Conservation (phyloP, 164 flowering plant genomes). For the Kingdonia uniflora region DNA sequence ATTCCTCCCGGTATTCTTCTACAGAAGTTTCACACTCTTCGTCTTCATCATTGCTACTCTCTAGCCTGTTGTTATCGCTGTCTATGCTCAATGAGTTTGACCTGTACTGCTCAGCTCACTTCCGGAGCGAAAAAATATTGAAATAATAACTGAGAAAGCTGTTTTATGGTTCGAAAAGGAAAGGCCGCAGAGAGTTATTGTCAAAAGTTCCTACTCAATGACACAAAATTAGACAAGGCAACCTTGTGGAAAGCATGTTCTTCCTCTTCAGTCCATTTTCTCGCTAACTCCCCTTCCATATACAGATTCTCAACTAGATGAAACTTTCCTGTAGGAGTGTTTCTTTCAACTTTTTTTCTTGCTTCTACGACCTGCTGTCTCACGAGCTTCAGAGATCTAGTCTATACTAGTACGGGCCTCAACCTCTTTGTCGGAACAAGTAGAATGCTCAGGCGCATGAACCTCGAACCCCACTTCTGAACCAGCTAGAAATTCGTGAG, state of each 20-base stretch:
- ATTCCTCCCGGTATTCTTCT: conserved; percentile 18
- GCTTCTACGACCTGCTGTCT: conserved; percentile 52
- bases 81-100: conserved; percentile 30
- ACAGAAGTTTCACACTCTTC: conserved; percentile 22
- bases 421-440: no score
- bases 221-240: conserved; percentile 44
- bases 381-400: no score
- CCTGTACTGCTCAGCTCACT: conserved; percentile 61
- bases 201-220: conserved; percentile 56
- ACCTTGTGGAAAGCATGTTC: conserved; percentile 44
- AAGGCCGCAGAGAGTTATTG: conserved; percentile 25
- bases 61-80: conserved; percentile 72
- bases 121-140: conserved; percentile 68
- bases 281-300: conserved; percentile 64
- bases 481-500: no score
- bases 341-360: conserved; percentile 31
- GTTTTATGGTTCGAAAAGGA: conserved; percentile 34
- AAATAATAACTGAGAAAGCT: conserved; percentile 74
- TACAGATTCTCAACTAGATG: conserved; percentile 40
- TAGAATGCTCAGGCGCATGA: no score
- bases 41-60: conserved; percentile 20
- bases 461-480: no score
- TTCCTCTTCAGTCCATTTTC: conserved; percentile 59
- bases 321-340: conserved; percentile 37
- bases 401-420: no score